Evolutionary conservation across 768 basidiomycete genomes (phyloP).

Genomic region (Boletus reticulatus): DNA sequence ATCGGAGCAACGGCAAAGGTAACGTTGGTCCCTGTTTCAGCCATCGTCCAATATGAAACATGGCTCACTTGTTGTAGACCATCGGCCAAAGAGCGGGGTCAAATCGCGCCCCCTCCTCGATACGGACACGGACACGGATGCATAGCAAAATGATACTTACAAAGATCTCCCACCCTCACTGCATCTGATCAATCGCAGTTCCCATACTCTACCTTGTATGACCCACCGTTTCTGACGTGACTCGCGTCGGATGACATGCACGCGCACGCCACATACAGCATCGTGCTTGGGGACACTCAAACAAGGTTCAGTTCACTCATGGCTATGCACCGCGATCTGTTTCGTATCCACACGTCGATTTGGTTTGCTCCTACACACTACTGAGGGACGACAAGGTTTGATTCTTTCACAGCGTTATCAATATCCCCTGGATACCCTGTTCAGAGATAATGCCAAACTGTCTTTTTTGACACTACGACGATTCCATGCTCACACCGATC

Average conservation of each 20-base stretch:
- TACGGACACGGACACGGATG: slow-evolving; percentile 8
- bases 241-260: background rate
- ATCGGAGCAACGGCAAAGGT: slow-evolving; percentile 11
- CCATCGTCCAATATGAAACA: background rate
- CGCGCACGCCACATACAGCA: no score
- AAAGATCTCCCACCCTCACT: slow-evolving; percentile 9
- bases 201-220: background rate
- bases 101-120: slow-evolving; percentile 6
- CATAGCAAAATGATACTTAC: background rate
- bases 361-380: no score
- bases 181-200: background rate
- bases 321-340: background rate
- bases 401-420: background rate
- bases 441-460: background rate
- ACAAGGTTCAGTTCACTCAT: background rate
- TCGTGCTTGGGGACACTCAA: background rate
- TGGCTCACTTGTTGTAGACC: background rate
- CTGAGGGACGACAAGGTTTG: no score
- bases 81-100: background rate
- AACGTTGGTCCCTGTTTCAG: background rate
- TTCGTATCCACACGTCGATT: no score
- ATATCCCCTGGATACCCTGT: background rate
- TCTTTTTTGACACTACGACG: background rate
- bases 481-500: no score
- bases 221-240: background rate